A percentile compares a stretch with the other conserved stretches of the same genome.
Evolutionary conservation across 164 flowering plant species (phyloP).

Genomic region (Buxus sempervirens): DNA sequence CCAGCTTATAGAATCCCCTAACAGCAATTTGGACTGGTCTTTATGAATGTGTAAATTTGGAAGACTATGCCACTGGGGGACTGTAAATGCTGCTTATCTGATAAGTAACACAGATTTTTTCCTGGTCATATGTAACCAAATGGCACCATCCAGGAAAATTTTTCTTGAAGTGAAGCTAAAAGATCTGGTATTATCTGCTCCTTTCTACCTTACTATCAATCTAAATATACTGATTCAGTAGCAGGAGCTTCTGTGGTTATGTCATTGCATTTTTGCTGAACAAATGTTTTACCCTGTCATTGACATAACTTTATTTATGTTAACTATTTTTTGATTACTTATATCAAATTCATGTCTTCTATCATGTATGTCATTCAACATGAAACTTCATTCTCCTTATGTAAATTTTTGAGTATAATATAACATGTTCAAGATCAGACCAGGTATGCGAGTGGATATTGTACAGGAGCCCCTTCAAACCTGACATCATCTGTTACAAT

Average conservation of each 20-base stretch:
- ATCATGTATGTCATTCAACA: background rate
- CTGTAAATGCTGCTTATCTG: too few species aligned
- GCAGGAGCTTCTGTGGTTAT: background rate
- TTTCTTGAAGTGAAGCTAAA: too few species aligned
- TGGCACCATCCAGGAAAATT: background rate
- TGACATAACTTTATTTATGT: too few species aligned
- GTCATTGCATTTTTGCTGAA: background rate
- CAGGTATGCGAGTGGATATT: slow-evolving; percentile 86
- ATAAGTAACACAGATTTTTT: too few species aligned
- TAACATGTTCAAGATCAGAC: slow-evolving; percentile 7
- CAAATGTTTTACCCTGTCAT: too few species aligned
- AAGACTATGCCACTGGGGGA: too few species aligned
- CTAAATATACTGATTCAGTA: background rate
- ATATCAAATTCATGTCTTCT: background rate
- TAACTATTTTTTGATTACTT: too few species aligned
- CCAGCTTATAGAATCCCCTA: too few species aligned
- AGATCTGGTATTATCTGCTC: background rate
- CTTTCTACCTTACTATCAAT: background rate
- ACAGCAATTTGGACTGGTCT: too few species aligned
- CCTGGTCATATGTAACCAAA: too few species aligned
- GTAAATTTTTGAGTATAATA: background rate
- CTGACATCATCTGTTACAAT: slow-evolving; percentile 82
- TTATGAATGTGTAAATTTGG: too few species aligned
- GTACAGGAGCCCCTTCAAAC: slow-evolving; percentile 63
- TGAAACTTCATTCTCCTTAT: background rate